Percentiles rank a stretch among this genome's conserved stretches.
Evolutionary conservation across 768 basidiomycete genomes (phyloP).

Genomic region (Zangia roseola): DNA sequence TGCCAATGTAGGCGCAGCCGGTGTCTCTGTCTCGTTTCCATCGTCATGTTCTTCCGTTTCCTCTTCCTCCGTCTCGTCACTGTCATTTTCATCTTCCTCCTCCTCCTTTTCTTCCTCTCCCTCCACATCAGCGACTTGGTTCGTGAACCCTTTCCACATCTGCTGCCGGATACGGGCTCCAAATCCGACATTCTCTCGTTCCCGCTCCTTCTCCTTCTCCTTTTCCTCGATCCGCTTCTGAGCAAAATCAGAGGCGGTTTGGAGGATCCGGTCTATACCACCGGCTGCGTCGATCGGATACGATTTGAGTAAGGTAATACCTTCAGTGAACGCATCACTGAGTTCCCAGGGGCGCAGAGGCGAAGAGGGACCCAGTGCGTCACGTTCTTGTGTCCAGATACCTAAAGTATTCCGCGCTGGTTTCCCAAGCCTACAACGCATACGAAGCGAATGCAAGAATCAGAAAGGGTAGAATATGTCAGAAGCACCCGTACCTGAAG

Average conservation of each 20-base stretch:
- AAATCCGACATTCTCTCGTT: slow-evolving; percentile 41
- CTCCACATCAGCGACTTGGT: slow-evolving; percentile 41
- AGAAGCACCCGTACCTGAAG: slow-evolving; percentile 45
- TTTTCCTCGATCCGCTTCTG: slow-evolving; percentile 46
- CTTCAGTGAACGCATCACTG: slow-evolving; percentile 66
- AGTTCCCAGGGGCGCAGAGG: slow-evolving; percentile 50
- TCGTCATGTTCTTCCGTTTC: slow-evolving; percentile 34
- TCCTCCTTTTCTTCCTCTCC: slow-evolving; percentile 34
- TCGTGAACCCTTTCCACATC: slow-evolving; percentile 69
- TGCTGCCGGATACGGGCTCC: slow-evolving; percentile 55
- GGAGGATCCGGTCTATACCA: slow-evolving; percentile 68
- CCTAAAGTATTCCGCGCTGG: slow-evolving; percentile 40
- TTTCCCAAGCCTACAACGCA: slow-evolving; percentile 51
- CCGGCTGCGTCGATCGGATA: slow-evolving; percentile 68
- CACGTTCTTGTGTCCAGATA: slow-evolving; percentile 54
- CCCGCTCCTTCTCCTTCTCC: slow-evolving; percentile 24
- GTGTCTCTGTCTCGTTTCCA: slow-evolving; percentile 47
- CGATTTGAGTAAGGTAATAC: slow-evolving; percentile 57
- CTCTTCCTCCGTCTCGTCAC: slow-evolving; percentile 32
- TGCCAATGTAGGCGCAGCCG: slow-evolving; percentile 39
- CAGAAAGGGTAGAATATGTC: not conserved
- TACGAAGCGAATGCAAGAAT: slow-evolving; percentile 2
- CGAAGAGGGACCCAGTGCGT: slow-evolving; percentile 37
- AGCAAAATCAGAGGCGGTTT: slow-evolving; percentile 62
- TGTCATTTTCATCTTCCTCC: slow-evolving; percentile 34